phyloP scores from a whole-genome alignment of 2,329 filamentous ascomycete species.

The Aschersonia sp. region DNA sequence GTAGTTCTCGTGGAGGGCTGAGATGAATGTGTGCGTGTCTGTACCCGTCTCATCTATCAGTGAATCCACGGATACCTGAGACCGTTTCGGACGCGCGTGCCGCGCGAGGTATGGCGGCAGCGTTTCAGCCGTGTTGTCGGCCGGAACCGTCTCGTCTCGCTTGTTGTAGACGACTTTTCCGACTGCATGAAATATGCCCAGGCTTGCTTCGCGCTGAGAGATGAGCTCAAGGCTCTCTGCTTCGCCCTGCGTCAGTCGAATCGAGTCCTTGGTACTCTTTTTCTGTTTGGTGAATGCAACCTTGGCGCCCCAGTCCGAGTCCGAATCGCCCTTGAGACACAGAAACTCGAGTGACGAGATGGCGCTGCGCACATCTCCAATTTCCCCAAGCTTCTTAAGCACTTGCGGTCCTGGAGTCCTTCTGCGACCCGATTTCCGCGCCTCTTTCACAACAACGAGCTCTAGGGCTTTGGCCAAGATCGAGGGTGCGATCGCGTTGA shows the following conservation, averaged over 20 bases:
- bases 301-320: constrained; percentile 60
- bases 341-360: constrained; percentile 85
- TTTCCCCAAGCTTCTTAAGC: constrained; percentile 66
- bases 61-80: constrained; percentile 54
- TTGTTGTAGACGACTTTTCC: constrained; percentile 98
- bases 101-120: constrained; percentile 46
- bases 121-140: constrained; percentile 29
- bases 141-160: constrained; percentile 41
- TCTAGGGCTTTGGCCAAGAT: constrained; percentile 76
- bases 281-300: constrained; percentile 57
- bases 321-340: constrained; percentile 67
- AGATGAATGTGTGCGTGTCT: constrained; percentile 79
- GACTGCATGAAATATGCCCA: constrained; percentile 92
- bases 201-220: constrained; percentile 72
- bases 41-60: constrained; percentile 91
- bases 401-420: constrained; percentile 67
- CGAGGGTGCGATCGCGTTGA: constrained; percentile 82
- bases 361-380: constrained; percentile 87
- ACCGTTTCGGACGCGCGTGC: constrained; percentile 42
- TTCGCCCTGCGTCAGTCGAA: constrained; percentile 60
- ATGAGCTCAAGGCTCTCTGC: constrained; percentile 66
- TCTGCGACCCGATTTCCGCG: constrained; percentile 58
- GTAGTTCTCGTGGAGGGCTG: constrained; percentile 89
- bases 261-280: constrained; percentile 39
- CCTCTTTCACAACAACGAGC: constrained; percentile 71